Evolutionary conservation across 1,139 yeast species (phyloP).

Genomic region (Suhomyces guaymorum): DNA sequence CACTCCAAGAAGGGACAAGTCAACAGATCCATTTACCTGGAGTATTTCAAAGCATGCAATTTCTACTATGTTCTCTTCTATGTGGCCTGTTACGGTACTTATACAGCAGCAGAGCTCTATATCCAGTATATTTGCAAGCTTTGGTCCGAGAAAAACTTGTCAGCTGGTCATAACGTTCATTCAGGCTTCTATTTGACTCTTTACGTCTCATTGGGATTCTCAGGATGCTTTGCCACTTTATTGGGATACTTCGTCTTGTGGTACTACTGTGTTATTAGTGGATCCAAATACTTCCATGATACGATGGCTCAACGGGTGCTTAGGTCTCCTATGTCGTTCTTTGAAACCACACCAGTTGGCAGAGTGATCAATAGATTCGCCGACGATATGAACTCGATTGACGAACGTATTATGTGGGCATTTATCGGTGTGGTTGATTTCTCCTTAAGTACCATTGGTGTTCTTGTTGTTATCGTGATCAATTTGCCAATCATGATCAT

Average conservation of each 20-base stretch:
- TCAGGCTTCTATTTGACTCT: conserved; percentile 21
- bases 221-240: conserved; percentile 25
- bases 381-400: conserved; percentile 35
- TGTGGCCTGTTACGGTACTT: conserved; percentile 19
- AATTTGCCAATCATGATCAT: conserved; percentile 38
- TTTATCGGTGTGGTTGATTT: conserved; percentile 27
- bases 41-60: conserved; percentile 30
- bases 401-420: conserved; percentile 35
- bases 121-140: conserved; percentile 26
- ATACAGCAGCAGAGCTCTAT: conserved; percentile 19
- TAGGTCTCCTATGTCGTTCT: conserved; percentile 35
- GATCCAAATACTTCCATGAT: conserved; percentile 28
- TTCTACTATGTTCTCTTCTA: conserved; percentile 25
- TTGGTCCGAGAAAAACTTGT: conserved; percentile 31
- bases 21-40: conserved; percentile 24
- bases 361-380: conserved; percentile 33
- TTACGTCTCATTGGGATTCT: conserved; percentile 25
- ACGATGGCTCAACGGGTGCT: conserved; percentile 27
- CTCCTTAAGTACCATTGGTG: conserved; percentile 25
- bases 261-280: conserved; percentile 29
- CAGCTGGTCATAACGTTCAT: conserved; percentile 22
- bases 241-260: conserved; percentile 27
- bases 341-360: conserved; percentile 36
- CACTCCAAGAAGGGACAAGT: conserved; percentile 25
- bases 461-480: conserved; percentile 30